Evolutionary conservation across 768 basidiomycete genomes (phyloP).

Genomic region (Pulveroboletus sp.): DNA sequence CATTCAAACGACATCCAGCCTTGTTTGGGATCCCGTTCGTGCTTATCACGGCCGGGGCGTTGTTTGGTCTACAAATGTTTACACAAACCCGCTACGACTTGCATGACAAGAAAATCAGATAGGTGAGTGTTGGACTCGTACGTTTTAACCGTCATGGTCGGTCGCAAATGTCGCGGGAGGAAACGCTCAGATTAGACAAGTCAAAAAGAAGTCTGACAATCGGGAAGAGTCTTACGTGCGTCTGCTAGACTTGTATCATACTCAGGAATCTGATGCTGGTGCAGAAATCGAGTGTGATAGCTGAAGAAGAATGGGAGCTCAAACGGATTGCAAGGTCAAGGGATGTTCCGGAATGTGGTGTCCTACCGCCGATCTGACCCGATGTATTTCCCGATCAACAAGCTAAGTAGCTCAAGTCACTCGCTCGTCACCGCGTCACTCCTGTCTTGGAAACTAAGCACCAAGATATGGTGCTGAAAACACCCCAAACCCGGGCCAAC

Average conservation of each 20-base stretch:
- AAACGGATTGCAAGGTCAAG: slow-evolving; percentile 80
- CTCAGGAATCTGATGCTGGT: background rate
- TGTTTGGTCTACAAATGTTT: slow-evolving; percentile 77
- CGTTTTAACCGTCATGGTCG: background rate
- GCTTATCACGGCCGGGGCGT: slow-evolving; percentile 79
- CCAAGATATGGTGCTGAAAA: too few relatives aligned
- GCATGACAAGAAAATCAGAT: slow-evolving; percentile 74
- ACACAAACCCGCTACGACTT: slow-evolving; percentile 92
- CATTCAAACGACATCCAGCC: slow-evolving; percentile 58
- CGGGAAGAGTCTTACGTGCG: slow-evolving; percentile 95
- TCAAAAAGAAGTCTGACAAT: slow-evolving; percentile 84
- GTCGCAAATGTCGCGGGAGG: slow-evolving; percentile 65
- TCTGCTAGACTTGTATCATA: too few relatives aligned
- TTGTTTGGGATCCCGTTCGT: slow-evolving; percentile 89
- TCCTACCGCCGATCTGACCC: slow-evolving; percentile 56
- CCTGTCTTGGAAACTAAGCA: too few relatives aligned
- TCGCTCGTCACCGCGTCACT: too few relatives aligned
- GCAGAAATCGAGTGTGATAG: slow-evolving; percentile 59
- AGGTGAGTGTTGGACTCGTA: slow-evolving; percentile 45
- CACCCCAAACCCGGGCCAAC: too few relatives aligned
- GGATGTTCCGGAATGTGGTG: slow-evolving; percentile 93
- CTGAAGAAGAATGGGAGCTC: slow-evolving; percentile 80
- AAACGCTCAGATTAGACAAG: slow-evolving; percentile 71
- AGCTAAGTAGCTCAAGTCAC: too few relatives aligned
- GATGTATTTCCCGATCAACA: slow-evolving; percentile 27